A percentile compares a stretch with the other conserved stretches of the same genome.
Conservation (phyloP, 2,329 filamentous ascomycete species). For the Arthrobotrys conoides region DNA sequence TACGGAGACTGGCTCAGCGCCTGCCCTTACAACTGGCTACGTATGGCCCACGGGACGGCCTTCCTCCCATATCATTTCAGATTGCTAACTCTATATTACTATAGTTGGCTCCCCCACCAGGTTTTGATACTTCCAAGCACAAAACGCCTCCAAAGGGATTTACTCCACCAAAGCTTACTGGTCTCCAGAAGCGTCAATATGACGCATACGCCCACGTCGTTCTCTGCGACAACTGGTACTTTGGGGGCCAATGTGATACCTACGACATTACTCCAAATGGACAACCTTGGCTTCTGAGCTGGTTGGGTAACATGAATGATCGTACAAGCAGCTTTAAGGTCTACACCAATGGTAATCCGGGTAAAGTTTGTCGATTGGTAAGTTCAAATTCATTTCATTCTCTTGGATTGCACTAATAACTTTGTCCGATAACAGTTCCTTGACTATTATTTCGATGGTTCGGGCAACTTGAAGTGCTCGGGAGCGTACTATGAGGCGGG, state of each 20-base stretch:
- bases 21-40: neutral
- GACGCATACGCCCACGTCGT: neutral
- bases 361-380: slow-evolving; percentile 4
- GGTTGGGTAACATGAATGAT: slow-evolving; percentile 3
- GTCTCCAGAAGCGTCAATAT: slow-evolving; percentile 1
- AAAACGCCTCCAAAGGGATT: slow-evolving; percentile 15
- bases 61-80: no score
- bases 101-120: slow-evolving; percentile 17
- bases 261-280: neutral
- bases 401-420: no score
- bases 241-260: slow-evolving; percentile 1
- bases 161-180: neutral
- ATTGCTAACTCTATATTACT: neutral
- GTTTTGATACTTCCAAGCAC: slow-evolving; percentile 16
- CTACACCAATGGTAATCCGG: neutral
- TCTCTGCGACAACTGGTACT: slow-evolving; percentile 22
- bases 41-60: no score
- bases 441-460: no score
- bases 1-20: neutral
- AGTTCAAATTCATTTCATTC: neutral
- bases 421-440: no score
- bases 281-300: neutral
- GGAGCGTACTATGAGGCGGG: no score
- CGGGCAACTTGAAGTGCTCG: no score
- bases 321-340: slow-evolving; percentile 17